Evolutionary conservation across 257 asterid species (phyloP), one percentile per base, ranked within the genome.

Genomic region (Ophiorrhiza pumila): DNA sequence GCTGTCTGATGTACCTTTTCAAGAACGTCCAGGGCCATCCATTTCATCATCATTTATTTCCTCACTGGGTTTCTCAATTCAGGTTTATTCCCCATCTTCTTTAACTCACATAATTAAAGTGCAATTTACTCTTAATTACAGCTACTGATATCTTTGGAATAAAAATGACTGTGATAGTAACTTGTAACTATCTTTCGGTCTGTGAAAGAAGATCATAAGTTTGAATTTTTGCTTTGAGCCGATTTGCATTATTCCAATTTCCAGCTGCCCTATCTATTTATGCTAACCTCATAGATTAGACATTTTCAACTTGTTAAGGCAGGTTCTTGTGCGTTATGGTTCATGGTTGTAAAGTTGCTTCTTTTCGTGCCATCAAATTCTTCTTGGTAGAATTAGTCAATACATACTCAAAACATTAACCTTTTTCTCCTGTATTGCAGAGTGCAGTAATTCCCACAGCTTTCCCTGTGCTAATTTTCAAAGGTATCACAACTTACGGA

Each of bases 1-100:
- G 15, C 64, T 84, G 41, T 68, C 83, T 2, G 66, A 52, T 3
- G 58, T 76, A 9, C 79, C 89, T 2, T 79, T 87, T 65, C 78
- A 76, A 49, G 83, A 87, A 65, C 86, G 89, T 34, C 91, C 89
- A 5, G 89, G 91, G 7, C 87, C 91, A 43, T 79, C 89, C 34
- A 87, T 87, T 70, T 79, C 91, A 56, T 84, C 89, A 31, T 79
- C 87, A 15, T 79, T 77, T n/a, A 75, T 76, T 74, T 87, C 91
- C 42, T 87, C 89, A 34, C 49, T 81, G 77, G 91, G 91, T n/a
- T 82, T 87, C 82, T 77, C 86, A 64, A 84, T 86, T 76, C 88
- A 86, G 88, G 90, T 86, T 53, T 13, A 17, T 20, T n/a, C 13
- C 52, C 17, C 39, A 45, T 20, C 7, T 64, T 41, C 1, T 45